Base-by-base conservation (phyloP, 2,329 filamentous ascomycete species). In the Lojkania enalia region DNA sequence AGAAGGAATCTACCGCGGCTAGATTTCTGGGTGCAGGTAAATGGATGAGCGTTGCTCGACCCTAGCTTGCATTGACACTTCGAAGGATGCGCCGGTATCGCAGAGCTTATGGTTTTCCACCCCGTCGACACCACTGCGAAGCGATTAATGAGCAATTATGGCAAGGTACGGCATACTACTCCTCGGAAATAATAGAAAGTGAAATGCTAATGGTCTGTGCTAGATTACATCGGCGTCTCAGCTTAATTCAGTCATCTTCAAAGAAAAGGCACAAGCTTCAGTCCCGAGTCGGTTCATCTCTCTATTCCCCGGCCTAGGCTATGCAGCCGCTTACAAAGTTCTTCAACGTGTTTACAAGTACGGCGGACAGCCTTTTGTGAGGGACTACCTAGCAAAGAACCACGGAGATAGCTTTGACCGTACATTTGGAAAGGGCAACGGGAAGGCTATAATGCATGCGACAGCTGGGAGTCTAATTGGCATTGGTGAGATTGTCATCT, bases 341-440 rank as follows among this genome's bases (percentile, higher is more conserved):
- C 83, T 96, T 44, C 94, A 99, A 81, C 82, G 94, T 71, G 84
- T 99, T 69, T 99, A 99, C 82, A 99, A 99, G 77, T 99, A 96
- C 67, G 94, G 94, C 57, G 94, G 94, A 39, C 94, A 99, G 77
- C 94, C 94, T 33, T 88, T 96, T 62, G 91, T 89, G 29, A 86
- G 92, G 42, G 94, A 99, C 74, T 96, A 87, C 74, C 82, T 99
- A 40, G 81, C 82, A 40, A 74, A 80, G 66, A 81, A 97, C 78
- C 86, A 95, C 68, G 87, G 88, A 58, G 79, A 82, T 60, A 79
- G 85, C 57, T 99, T 99, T 69, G 92, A 97, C 72, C 76, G 79
- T 57, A 83, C 90, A 9, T 99, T 99, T 65, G 94, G 94, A 67
- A 91, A 91, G 77, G 95, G 95, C 74, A 96, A 90, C 27, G 94